Evolutionary conservation across 1,139 yeast genomes (phyloP).

Genomic region (Kodamaea suecica): DNA sequence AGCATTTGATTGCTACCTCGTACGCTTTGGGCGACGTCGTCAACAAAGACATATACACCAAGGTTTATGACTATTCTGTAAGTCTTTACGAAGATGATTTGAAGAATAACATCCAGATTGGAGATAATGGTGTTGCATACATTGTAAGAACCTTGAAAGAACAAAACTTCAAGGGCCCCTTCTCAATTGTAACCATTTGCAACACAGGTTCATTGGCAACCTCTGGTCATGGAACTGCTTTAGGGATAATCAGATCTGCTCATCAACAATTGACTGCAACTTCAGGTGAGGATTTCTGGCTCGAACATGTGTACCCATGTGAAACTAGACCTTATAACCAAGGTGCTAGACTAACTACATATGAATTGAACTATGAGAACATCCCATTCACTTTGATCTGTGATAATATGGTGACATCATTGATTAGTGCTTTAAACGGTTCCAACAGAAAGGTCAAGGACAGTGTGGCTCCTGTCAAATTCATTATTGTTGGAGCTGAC

Average conservation of each 20-base stretch:
- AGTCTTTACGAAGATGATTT: conserved; percentile 72
- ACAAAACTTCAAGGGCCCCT: conserved; percentile 58
- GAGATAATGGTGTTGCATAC: conserved; percentile 76
- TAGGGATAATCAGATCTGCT: conserved; percentile 82
- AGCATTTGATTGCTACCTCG: conserved; percentile 27
- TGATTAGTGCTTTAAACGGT: conserved; percentile 40
- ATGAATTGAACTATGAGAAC: conserved; percentile 77
- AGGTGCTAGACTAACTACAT: conserved; percentile 91
- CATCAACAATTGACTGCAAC: conserved; percentile 38
- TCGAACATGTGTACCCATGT: conserved; percentile 75
- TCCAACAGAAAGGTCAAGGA: conserved; percentile 19
- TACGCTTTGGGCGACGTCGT: conserved; percentile 17
- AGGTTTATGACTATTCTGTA: conserved; percentile 51
- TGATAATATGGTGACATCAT: conserved; percentile 87
- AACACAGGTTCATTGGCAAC: conserved; percentile 92
- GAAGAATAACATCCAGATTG: conserved; percentile 70
- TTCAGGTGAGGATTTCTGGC: conserved; percentile 36
- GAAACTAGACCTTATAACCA: conserved; percentile 97
- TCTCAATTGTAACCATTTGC: conserved; percentile 82
- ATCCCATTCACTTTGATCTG: conserved; percentile 88
- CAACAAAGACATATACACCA: conserved; percentile 28
- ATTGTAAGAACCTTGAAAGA: conserved; percentile 44
- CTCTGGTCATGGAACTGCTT: conserved; percentile 95
- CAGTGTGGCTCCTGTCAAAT: conserved; percentile 60
- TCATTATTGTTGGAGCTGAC: conserved; percentile 97